phyloP scores from a whole-genome alignment of 2,329 filamentous ascomycete genomes.

The Pestalotiopsis sp. region DNA sequence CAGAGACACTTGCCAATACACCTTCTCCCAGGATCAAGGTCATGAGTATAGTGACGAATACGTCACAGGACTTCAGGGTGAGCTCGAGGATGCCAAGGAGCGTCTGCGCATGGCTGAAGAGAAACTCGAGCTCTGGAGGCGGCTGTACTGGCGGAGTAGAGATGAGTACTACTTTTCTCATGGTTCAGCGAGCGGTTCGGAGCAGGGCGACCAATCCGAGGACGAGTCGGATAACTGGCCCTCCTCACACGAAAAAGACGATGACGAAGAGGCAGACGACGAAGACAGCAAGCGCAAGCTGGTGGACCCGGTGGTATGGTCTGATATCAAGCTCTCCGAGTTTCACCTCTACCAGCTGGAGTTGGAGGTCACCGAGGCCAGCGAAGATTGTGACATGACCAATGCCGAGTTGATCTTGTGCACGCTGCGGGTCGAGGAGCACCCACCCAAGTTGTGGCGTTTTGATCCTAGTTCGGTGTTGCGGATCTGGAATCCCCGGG shows the following conservation, averaged over 20 bases:
- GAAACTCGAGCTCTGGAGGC: background rate
- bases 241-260: too few relatives aligned
- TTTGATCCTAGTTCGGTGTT: slow-evolving; percentile 1
- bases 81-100: background rate
- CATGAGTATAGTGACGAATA: background rate
- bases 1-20: background rate
- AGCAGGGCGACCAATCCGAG: background rate
- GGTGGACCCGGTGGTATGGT: background rate
- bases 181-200: background rate
- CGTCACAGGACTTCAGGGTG: background rate
- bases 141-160: background rate
- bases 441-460: background rate
- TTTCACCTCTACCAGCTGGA: slow-evolving; percentile 1
- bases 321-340: background rate
- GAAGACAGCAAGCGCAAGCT: background rate
- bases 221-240: background rate
- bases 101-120: background rate
- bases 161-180: slow-evolving; percentile 10
- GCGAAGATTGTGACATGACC: background rate
- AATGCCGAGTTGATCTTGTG: slow-evolving; percentile 1
- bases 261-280: background rate
- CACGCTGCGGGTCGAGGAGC: background rate
- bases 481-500: background rate
- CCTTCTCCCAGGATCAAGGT: background rate
- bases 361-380: background rate